These are phyloP conservation scores for Macrocystidia cucumis DNA, from an alignment of 1,284 basidiomycete genomes.

Conservation along the genomic window DNA sequence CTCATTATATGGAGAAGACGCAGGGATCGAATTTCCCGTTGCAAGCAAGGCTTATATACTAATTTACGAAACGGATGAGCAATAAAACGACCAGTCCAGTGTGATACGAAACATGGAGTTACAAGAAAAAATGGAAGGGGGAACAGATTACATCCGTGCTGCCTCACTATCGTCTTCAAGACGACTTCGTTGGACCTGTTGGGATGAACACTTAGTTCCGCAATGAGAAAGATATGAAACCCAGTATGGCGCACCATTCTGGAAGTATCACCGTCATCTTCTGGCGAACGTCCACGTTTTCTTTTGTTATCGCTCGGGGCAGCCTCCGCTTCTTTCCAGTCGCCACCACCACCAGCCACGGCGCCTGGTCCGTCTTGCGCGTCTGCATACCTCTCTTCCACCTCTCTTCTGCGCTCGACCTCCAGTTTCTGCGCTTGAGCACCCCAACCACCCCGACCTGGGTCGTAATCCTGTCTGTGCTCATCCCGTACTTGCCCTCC, in stretches of 20 bases:
- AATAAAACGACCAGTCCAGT: conserved; percentile 1
- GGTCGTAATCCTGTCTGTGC: conserved; percentile 95
- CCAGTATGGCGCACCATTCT: conserved; percentile 40
- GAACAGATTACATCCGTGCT: conserved; percentile 49
- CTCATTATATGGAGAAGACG: conserved; percentile 29
- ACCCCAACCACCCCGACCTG: conserved; percentile 95
- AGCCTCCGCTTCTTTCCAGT: conserved; percentile 66
- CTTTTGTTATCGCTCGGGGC: conserved; percentile 27
- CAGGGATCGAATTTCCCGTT: conserved; percentile 36
- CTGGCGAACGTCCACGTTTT: conserved; percentile 64
- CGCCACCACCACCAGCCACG: conserved; percentile 78
- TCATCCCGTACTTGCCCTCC: conserved; percentile 97
- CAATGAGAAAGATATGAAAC: not conserved
- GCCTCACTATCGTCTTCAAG: conserved; percentile 54
- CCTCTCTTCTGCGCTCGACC: conserved; percentile 74
- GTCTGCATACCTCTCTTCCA: conserved; percentile 88
- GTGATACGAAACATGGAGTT: conserved; percentile 13
- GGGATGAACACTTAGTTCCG: conserved; percentile 1
- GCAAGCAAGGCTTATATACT: conserved; percentile 55
- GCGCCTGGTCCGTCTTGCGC: conserved; percentile 73
- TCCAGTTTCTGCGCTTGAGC: conserved; percentile 76
- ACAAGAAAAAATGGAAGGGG: conserved; percentile 11
- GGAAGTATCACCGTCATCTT: conserved; percentile 53
- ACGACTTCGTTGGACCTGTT: conserved; percentile 43
- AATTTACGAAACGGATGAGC: conserved; percentile 17